Evolutionary conservation across 108 stramenopile species (phyloP).

Genomic region (Nitzschia sp.): DNA sequence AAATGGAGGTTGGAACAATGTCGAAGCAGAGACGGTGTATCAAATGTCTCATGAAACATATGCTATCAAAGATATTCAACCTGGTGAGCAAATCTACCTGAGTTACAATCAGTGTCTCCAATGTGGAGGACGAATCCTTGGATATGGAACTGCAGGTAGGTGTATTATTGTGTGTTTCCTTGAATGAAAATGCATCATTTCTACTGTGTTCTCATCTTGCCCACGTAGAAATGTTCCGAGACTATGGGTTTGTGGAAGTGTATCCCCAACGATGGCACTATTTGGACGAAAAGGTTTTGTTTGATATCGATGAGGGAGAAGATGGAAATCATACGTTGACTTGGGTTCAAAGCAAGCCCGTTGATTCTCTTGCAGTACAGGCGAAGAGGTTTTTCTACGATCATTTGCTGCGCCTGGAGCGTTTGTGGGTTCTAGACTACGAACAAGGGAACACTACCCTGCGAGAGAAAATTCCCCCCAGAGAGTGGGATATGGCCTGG

Average conservation of each 20-base stretch:
- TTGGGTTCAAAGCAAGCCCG: slow-evolving; percentile 23
- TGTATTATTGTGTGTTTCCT: slow-evolving; percentile 11
- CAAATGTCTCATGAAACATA: slow-evolving; percentile 24
- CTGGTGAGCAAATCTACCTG: slow-evolving; percentile 63
- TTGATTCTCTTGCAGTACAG: slow-evolving; percentile 9
- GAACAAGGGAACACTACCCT: slow-evolving; percentile 1
- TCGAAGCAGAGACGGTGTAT: neutral
- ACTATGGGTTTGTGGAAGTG: slow-evolving; percentile 76
- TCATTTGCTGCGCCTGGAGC: slow-evolving; percentile 26
- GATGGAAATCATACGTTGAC: slow-evolving; percentile 19
- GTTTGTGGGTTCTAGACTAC: slow-evolving; percentile 18
- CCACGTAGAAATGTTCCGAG: slow-evolving; percentile 63
- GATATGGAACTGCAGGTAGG: slow-evolving; percentile 46
- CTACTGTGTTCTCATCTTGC: slow-evolving; percentile 77
- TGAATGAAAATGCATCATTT: slow-evolving; percentile 55
- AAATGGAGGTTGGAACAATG: slow-evolving; percentile 43
- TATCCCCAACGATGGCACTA: slow-evolving; percentile 72
- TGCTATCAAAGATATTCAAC: slow-evolving; percentile 36
- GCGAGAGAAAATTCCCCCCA: slow-evolving; percentile 13
- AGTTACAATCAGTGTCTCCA: slow-evolving; percentile 51
- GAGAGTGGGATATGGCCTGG: slow-evolving; percentile 33
- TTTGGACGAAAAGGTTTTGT: slow-evolving; percentile 24
- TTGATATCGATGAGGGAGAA: slow-evolving; percentile 35
- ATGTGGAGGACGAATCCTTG: slow-evolving; percentile 33
- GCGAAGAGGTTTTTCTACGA: slow-evolving; percentile 16